These are phyloP conservation scores for thale cress (Arabidopsis thaliana) DNA, from an alignment of 345 rosid genomes.

Conservation along the genomic window TAIR10.1 NC_003071.7:15576501-15577000, in stretches of 20 bases:
- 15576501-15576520: conserved; percentile 98
- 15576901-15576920: conserved; percentile 94
- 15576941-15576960: conserved; percentile 63
- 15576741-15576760: background rate
- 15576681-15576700: conserved; percentile 6
- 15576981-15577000: background rate
- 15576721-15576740: background rate
- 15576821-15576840: conserved; percentile 98
- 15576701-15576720: background rate
- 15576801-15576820: conserved; percentile 62
- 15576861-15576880: conserved; percentile 96
- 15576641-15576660: background rate
- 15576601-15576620: conserved; percentile 1
- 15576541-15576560: conserved; percentile 97
- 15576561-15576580: conserved; percentile 56
- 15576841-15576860: conserved; percentile 96
- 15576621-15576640: background rate
- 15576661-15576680: conserved; percentile 16
- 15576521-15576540: conserved; percentile 96
- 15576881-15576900: conserved; percentile 97
- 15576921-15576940: conserved; percentile 72
- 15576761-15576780: background rate
- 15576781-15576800: conserved; percentile 29
- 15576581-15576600: background rate
- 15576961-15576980: background rate